Evolutionary conservation across 2,329 filamentous ascomycete species (phyloP).

Genomic region (Acrocalymma vagum): DNA sequence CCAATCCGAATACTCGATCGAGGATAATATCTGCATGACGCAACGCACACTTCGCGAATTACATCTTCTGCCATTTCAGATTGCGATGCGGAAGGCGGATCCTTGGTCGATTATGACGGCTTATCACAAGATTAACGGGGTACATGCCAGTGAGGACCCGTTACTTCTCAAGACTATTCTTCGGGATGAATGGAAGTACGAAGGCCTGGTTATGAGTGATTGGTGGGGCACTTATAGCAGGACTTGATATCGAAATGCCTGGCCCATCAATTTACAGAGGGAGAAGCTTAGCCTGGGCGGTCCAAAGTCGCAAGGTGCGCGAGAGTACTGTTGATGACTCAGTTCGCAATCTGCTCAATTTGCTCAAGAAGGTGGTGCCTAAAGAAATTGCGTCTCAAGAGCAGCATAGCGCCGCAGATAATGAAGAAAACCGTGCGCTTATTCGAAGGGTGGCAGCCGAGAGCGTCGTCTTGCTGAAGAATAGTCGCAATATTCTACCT

Average conservation of each 20-base stretch:
- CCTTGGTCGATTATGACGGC: conserved; percentile 64
- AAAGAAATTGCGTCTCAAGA: too few species aligned
- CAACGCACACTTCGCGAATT: conserved; percentile 69
- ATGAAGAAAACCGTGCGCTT: conserved; percentile 57
- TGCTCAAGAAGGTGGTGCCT: too few species aligned
- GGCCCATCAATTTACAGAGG: conserved; percentile 21
- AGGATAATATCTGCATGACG: conserved; percentile 66
- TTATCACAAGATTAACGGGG: conserved; percentile 23
- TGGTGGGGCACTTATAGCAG: conserved; percentile 34
- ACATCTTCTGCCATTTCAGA: conserved; percentile 65
- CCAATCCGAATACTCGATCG: conserved; percentile 68
- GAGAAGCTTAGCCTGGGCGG: background rate
- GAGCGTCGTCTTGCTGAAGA: conserved; percentile 18
- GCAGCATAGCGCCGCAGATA: conserved; percentile 61
- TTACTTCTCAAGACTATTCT: conserved; percentile 55
- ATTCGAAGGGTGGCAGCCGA: conserved; percentile 23
- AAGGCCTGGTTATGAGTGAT: conserved; percentile 48
- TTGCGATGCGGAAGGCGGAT: conserved; percentile 67
- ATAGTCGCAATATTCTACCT: conserved; percentile 11
- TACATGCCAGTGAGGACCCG: conserved; percentile 39
- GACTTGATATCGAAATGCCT: conserved; percentile 39
- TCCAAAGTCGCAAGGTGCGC: conserved; percentile 61
- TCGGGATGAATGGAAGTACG: conserved; percentile 53
- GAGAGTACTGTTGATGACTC: conserved; percentile 32
- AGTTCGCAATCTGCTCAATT: conserved; percentile 52